Evolutionary conservation across 2,329 filamentous ascomycete genomes (phyloP), one percentile per base, ranked within the genome.

Genomic region (Aspergillus sp.): DNA sequence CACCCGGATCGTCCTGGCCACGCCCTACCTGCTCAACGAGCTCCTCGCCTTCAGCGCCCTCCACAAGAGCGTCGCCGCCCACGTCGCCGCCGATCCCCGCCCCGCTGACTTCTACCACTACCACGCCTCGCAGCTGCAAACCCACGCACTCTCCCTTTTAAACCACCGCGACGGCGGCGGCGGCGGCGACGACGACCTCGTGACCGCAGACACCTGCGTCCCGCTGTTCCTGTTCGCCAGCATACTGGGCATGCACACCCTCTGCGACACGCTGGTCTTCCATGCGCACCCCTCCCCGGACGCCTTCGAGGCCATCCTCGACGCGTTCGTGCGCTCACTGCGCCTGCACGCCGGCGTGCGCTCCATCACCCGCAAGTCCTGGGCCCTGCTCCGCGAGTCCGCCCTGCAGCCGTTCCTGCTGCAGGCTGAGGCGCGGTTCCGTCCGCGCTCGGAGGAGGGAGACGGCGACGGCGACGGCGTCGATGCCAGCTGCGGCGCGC

Each of bases 1-100:
- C 44, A 9, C 32, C n/a, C 3, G 4, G 11, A 11, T 16, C 29
- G 40, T 46, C 1, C 11, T 58, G 3, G 11, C 23, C 25, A 59
- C 47, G 3, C 77, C 75, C 1, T 80, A 75, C 50, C 70, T 78
- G 4, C 72, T 81, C 56, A 75, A 80, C 50, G 69, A 79, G 56
- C 49, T 79, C 4, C 69, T 81, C 9, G 78, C 76, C 32, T 58
- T 77, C 41, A 67, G 75, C 4, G 76, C 78, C 4, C 64, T 76
- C 3, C 75, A 81, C 51, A 58, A 75, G 7, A 71, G 69, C 50
- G 67, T 64, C 5, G 10, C 9, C 32, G n/a, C 32, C 11, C 32
- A 36, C 17, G 54, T 70, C 3, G n/a, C 61, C 67, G 34, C 64
- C 67, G 50, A 78, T 73, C 57, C 77, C 71, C 59, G 54, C 49